These are phyloP conservation scores for Arabidopsis suecica DNA, from an alignment of 345 rosid genomes.

Conservation along the genomic window DNA sequence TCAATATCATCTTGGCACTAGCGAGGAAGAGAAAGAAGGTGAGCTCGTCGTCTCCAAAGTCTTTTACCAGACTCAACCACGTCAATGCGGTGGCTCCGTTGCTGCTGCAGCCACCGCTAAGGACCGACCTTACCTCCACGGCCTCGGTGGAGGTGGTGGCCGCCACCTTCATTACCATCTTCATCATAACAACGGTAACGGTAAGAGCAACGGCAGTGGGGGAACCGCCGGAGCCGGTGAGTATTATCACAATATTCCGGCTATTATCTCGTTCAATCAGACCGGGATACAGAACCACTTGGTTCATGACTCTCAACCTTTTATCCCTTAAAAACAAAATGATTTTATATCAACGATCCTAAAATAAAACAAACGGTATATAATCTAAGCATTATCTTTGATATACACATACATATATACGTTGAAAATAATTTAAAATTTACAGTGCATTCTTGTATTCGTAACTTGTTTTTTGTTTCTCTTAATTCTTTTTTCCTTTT, in stretches of 20 bases:
- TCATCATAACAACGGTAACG: constrained; percentile 46
- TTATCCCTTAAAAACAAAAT: constrained; percentile 51
- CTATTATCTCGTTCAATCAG: constrained; percentile 72
- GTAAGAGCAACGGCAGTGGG: constrained; percentile 43
- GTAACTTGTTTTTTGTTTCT: constrained; percentile 11
- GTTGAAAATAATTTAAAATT: constrained; percentile 30
- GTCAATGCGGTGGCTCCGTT: constrained; percentile 68
- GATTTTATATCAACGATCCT: constrained; percentile 4
- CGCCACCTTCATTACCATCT: constrained; percentile 48
- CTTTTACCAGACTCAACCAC: constrained; percentile 97
- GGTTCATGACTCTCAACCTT: constrained; percentile 67
- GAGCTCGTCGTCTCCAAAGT: constrained; percentile 95
- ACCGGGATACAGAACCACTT: constrained; percentile 66
- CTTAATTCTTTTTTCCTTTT: constrained; percentile 6
- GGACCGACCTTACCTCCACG: constrained; percentile 40
- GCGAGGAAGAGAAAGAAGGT: constrained; percentile 94
- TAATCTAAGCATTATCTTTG: not conserved
- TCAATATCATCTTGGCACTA: constrained; percentile 89
- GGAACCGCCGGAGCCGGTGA: constrained; percentile 47
- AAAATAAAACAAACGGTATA: constrained; percentile 33
- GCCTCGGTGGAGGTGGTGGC: constrained; percentile 36
- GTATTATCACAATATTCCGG: constrained; percentile 55
- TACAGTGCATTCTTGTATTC: constrained; percentile 11
- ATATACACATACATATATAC: constrained; percentile 21
- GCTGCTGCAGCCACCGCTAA: constrained; percentile 33